phyloP scores from a whole-genome alignment of 2,329 filamentous ascomycete species.

The Xylariaceae sp. region DNA sequence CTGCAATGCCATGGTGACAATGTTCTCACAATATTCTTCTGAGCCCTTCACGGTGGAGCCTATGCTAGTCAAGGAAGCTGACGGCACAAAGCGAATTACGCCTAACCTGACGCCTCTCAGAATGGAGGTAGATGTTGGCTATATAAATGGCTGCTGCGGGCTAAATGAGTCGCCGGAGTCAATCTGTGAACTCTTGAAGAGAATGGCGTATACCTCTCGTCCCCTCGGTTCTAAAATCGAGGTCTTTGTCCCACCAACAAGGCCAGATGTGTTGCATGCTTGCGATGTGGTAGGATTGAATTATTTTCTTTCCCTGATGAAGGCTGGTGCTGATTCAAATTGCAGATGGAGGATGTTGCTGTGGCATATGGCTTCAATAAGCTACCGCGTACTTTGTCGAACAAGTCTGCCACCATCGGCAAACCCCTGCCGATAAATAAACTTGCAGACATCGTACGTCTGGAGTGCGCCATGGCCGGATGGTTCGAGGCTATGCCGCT shows the following conservation, averaged over 20 bases:
- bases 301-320: not conserved
- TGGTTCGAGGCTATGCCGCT: constrained; percentile 96
- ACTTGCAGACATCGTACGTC: constrained; percentile 81
- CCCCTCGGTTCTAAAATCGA: constrained; percentile 70
- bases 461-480: constrained; percentile 86
- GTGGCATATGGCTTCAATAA: constrained; percentile 98
- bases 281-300: constrained; percentile 61
- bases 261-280: constrained; percentile 91
- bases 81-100: constrained; percentile 71
- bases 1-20: constrained; percentile 89
- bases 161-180: constrained; percentile 66
- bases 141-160: constrained; percentile 90
- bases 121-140: constrained; percentile 79
- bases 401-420: constrained; percentile 66
- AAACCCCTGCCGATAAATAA: constrained; percentile 90
- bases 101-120: constrained; percentile 73
- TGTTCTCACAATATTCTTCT: constrained; percentile 90
- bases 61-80: constrained; percentile 86
- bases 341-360: constrained; percentile 84
- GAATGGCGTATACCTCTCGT: constrained; percentile 81
- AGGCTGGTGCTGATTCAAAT: constrained; percentile 2
- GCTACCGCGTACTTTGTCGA: constrained; percentile 79
- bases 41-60: constrained; percentile 92
- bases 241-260: constrained; percentile 77
- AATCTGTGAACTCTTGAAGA: constrained; percentile 73